A percentile compares a stretch with the other conserved stretches of the same genome.
These are phyloP conservation scores for Sugiyamaella neomexicana DNA, from an alignment of 1,139 yeast species.

Conservation along the genomic window DNA sequence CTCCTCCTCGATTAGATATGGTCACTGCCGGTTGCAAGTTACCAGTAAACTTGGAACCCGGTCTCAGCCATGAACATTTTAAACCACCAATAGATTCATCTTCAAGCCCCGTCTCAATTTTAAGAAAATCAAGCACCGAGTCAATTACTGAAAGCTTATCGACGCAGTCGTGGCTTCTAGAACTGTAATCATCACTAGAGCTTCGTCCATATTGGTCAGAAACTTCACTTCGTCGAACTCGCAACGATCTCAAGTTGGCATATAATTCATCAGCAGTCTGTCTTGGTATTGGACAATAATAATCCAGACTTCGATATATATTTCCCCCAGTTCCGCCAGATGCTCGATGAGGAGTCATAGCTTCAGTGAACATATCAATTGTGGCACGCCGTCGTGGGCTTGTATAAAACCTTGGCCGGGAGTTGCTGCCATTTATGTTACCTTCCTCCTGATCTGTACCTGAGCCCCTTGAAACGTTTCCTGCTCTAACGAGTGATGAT, in stretches of 20 bases:
- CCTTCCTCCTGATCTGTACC: not conserved
- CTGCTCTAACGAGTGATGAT: slow-evolving; percentile 9
- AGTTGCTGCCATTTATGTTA: not conserved
- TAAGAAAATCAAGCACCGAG: slow-evolving; percentile 13
- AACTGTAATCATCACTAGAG: slow-evolving; percentile 6
- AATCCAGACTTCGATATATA: slow-evolving; percentile 3
- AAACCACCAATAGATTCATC: slow-evolving; percentile 4
- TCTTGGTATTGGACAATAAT: slow-evolving; percentile 15
- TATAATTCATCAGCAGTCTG: slow-evolving; percentile 15
- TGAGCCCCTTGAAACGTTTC: slow-evolving; percentile 7
- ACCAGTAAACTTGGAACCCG: slow-evolving; percentile 10
- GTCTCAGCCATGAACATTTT: slow-evolving; percentile 13
- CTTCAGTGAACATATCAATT: not conserved
- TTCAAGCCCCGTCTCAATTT: slow-evolving; percentile 8
- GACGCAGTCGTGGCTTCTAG: not conserved
- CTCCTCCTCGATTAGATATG: not conserved
- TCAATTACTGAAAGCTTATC: slow-evolving; percentile 10
- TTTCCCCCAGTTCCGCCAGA: not conserved
- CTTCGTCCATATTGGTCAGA: slow-evolving; percentile 10
- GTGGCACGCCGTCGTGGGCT: not conserved
- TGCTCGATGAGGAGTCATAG: not conserved
- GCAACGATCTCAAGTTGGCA: slow-evolving; percentile 11
- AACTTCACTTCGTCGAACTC: slow-evolving; percentile 10
- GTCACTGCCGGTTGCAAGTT: slow-evolving; percentile 7
- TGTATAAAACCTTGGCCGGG: not conserved